These are phyloP conservation scores for Tetrahymena malaccensis DNA, from an alignment of 73 alveolate species.

Conservation along the genomic window DNA sequence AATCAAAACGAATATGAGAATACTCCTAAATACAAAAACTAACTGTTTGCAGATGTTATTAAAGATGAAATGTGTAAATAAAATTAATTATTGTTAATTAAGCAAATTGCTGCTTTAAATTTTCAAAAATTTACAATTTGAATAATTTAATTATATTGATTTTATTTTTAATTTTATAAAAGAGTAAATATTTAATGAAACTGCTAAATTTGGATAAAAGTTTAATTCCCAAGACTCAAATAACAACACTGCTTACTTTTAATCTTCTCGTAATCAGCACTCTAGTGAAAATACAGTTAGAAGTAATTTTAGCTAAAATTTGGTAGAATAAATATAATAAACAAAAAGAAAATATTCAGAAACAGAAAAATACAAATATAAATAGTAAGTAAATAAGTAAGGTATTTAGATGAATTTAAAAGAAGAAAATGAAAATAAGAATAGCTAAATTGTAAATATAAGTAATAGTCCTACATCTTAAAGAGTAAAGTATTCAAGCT, in stretches of 20 bases:
- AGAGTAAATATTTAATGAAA: not conserved
- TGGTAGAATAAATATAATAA: not conserved
- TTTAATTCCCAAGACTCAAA: not conserved
- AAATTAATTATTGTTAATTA: not conserved
- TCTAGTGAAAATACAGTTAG: not conserved
- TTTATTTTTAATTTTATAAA: not conserved
- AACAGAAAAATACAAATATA: not conserved
- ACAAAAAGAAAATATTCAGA: not conserved
- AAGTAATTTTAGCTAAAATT: not conserved
- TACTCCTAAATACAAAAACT: not conserved
- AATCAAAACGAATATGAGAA: not conserved
- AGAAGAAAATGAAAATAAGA: not conserved
- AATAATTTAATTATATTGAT: no score
- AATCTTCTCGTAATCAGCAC: not conserved
- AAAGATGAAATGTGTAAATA: not conserved
- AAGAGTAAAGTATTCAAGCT: not conserved
- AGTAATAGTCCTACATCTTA: not conserved
- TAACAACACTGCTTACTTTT: not conserved
- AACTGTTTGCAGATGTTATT: not conserved
- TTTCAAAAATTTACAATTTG: no score
- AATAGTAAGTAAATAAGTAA: no score
- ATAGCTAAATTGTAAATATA: not conserved
- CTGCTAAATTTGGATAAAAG: not conserved
- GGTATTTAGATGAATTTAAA: not conserved
- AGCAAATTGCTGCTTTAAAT: not conserved